Evolutionary conservation across 805 yeast genomes (phyloP).

Genomic region (Saccharomycopsis synnaedendra): DNA sequence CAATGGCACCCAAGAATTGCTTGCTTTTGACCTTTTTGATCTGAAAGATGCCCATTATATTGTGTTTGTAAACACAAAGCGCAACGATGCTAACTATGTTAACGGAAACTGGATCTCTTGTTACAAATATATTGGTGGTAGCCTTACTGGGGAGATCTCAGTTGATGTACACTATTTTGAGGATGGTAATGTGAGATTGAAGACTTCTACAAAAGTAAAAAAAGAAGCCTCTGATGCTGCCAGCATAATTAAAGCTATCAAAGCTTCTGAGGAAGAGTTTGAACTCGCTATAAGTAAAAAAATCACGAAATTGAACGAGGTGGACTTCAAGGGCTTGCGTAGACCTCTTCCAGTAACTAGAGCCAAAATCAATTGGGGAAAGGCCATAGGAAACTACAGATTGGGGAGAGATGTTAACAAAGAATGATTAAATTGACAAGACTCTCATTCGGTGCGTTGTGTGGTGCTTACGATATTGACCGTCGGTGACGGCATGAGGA

Average conservation of each 20-base stretch:
- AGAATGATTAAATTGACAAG: neutral
- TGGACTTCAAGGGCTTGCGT: conserved; percentile 71
- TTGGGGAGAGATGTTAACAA: conserved; percentile 70
- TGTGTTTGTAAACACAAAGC: conserved; percentile 57
- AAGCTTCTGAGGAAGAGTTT: conserved; percentile 35
- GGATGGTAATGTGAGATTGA: conserved; percentile 87
- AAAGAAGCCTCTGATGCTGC: neutral
- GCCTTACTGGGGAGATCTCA: conserved; percentile 40
- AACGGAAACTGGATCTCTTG: conserved; percentile 81
- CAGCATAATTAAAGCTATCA: conserved; percentile 1
- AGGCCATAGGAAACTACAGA: conserved; percentile 79
- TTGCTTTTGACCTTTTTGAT: conserved; percentile 33
- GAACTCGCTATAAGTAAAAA: conserved; percentile 52
- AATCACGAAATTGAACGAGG: conserved; percentile 66
- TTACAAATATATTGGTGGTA: conserved; percentile 33
- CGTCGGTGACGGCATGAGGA: too few relatives aligned
- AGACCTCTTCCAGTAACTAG: conserved; percentile 89
- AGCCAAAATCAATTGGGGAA: conserved; percentile 91
- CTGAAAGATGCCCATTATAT: conserved; percentile 20
- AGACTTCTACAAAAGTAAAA: conserved; percentile 28
- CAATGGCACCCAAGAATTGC: conserved; percentile 27
- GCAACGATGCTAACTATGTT: conserved; percentile 70
- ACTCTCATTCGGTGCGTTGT: neutral
- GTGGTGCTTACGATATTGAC: neutral
- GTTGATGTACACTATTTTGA: conserved; percentile 88